A percentile compares a stretch with the other conserved stretches of the same genome.
phyloP scores from a whole-genome alignment of 352 stramenopile genomes.

The Halophytophthora polymorphica region DNA sequence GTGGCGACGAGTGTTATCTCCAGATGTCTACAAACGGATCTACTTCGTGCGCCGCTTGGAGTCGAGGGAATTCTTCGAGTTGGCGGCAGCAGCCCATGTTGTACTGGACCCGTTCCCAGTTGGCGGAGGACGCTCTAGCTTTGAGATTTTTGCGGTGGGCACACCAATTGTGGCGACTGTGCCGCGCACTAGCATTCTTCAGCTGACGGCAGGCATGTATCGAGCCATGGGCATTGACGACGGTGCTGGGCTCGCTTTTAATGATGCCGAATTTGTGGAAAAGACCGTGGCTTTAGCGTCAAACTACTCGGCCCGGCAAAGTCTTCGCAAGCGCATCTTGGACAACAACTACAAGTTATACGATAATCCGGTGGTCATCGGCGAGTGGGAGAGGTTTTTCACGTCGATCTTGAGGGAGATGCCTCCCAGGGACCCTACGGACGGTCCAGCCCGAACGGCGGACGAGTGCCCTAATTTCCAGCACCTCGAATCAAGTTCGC shows the following conservation, averaged over 20 bases:
- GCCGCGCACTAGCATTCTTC: slow-evolving; percentile 51
- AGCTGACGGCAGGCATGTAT: slow-evolving; percentile 69
- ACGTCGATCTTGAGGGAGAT: slow-evolving; percentile 14
- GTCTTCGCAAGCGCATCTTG: slow-evolving; percentile 26
- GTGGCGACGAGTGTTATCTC: slow-evolving; percentile 20
- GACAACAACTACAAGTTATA: slow-evolving; percentile 33
- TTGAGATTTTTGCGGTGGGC: slow-evolving; percentile 62
- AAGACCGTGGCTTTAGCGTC: slow-evolving; percentile 26
- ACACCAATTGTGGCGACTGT: slow-evolving; percentile 56
- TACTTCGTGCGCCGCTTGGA: slow-evolving; percentile 43
- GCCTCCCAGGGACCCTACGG: background rate
- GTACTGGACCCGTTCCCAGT: slow-evolving; percentile 67
- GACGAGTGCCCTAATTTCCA: background rate
- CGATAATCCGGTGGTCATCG: slow-evolving; percentile 23
- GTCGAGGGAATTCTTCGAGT: slow-evolving; percentile 33
- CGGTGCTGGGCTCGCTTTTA: slow-evolving; percentile 21
- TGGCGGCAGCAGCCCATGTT: slow-evolving; percentile 42
- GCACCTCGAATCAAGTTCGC: background rate
- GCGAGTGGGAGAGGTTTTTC: slow-evolving; percentile 47
- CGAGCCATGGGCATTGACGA: slow-evolving; percentile 36
- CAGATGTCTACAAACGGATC: slow-evolving; percentile 25
- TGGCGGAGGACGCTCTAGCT: slow-evolving; percentile 47
- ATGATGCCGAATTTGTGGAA: slow-evolving; percentile 20
- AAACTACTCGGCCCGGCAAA: slow-evolving; percentile 13
- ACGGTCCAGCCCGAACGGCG: background rate